Base-by-base conservation (phyloP, 208 protist genomes). In the Porcisia deanei region DNA sequence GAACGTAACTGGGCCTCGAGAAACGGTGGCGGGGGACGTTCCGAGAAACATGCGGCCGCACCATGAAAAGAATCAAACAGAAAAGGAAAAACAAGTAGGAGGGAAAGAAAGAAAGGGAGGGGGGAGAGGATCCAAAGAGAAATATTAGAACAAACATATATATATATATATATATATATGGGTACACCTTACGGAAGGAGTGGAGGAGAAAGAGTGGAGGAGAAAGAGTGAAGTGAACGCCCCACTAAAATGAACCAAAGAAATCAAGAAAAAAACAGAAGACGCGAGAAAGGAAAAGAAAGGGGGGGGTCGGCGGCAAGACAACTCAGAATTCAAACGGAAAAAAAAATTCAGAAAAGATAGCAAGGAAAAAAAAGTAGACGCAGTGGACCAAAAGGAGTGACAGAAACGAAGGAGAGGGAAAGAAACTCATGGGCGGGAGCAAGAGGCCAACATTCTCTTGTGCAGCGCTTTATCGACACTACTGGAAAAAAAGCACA, bases 31-130 rank as follows among this genome's bases (percentile, higher is more conserved):
- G 16, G 25, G 58, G 34, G 58, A 61, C 3, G 16, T 0, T 41
- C 58, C 1, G 8, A 61, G 14, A 7, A 9, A 39, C 58, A 6
- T 12, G 0, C 20, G 14, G 7, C 14, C 1, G 12, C 58, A 61
- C 58, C n/a, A 2, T 37, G 16, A 37, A 61, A 39, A 9, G 10
- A 39, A 61, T 34, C 20, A 34, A 74, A 0, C 39, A 22, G 53
- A 65, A 55, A 63, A 12, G 55, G 12, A 41, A 72, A 5, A 16
- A 54, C 18, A 47, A 22, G 59, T 12, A 37, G 65, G 34, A 25
- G 76, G 14, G 54, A 76, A 22, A n/a, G 53, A 77, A 30, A 82
- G 58, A 79, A 47, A 41, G 34, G 70, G 22, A 63, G n/a, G 0
- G 37, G 59, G 45, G 71, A 52, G 47, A 52, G 47, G 47, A 1